A percentile compares a stretch with the other conserved stretches of the same genome.
Conservation (phyloP, 306 rosid species). For the Dicorynia guianensis region DNA sequence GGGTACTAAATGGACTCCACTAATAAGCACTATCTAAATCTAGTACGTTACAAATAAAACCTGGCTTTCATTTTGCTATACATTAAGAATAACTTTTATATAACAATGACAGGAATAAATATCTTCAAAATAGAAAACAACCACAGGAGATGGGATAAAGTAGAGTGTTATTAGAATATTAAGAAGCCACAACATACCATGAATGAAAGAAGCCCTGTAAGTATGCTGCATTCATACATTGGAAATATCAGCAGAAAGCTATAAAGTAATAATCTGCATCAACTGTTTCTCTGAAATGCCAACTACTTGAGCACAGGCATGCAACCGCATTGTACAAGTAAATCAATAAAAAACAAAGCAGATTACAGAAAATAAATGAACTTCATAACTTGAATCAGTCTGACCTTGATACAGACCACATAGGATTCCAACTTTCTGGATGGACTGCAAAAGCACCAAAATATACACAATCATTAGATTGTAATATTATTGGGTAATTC, state of each 20-base stretch:
- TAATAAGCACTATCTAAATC: constrained; percentile 23
- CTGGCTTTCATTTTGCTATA: constrained; percentile 12
- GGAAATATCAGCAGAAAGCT: constrained; percentile 48
- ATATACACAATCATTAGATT: constrained; percentile 30
- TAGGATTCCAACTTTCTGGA: constrained; percentile 99
- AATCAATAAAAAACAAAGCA: not conserved
- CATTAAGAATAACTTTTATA: not conserved
- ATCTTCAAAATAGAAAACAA: not conserved
- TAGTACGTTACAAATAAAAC: not conserved
- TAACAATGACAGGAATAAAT: not conserved
- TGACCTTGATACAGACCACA: constrained; percentile 99
- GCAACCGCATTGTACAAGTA: constrained; percentile 20
- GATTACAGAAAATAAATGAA: not conserved
- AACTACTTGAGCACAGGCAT: constrained; percentile 26
- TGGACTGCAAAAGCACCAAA: constrained; percentile 71
- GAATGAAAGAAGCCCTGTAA: constrained; percentile 96
- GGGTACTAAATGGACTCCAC: constrained; percentile 6
- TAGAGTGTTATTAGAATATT: constrained; percentile 32
- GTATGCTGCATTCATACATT: constrained; percentile 77
- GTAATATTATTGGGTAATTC: constrained; percentile 23
- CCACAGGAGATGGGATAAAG: not conserved
- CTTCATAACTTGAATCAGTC: constrained; percentile 36
- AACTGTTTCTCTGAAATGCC: constrained; percentile 26
- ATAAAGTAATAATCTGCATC: constrained; percentile 25
- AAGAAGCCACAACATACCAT: constrained; percentile 61